Evolutionary conservation across 306 rosid genomes (phyloP), one percentile per base, ranked within the genome.

Genomic region (Rosa lucieae): DNA sequence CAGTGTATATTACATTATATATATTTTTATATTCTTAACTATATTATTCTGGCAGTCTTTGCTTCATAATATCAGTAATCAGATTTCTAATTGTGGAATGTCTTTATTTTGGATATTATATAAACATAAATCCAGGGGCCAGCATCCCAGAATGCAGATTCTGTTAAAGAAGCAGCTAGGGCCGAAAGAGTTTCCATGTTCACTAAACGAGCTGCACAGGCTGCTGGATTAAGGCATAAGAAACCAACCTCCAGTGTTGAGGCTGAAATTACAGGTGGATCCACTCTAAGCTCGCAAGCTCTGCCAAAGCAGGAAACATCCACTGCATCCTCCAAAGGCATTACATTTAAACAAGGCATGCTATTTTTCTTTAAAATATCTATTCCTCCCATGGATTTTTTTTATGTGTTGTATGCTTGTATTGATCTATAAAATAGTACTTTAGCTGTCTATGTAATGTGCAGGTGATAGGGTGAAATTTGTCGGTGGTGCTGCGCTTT

Each of bases 391-490:
- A 17, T 44, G 20, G 29, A 26, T 29, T 6, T 76, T 23, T 62
- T 61, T 18, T 63, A 10, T 32, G 51, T 58, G 32, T 76, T 5
- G 10, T 76, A 63, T 62, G 17, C 18, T 44, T 17, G 13, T 47
- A 63, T 61, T 59, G 46, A 26, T 63, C 18, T 59, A 43, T 53
- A 59, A 37, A 61, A 78, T 59, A 44, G 68, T 42, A 17, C 59
- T 35, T 21, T 42, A 40, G 56, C 63, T 44, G 48, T 47, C 20
- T 51, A 51, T 48, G 63, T 9, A 55, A 26, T 79, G 2, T 88
- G 82, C 87, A 96, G 99, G 99, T 78, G 99, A 93, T 82, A 86
- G 93, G 70, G 99, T 96, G 44, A 96, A 86, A 85, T 96, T 82
- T 84, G 88, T 96, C 52, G 99, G 98, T 74, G 67, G 88, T 7